Evolutionary conservation across 2,329 filamentous ascomycete genomes (phyloP).

Genomic region (Clonostachys sp.): DNA sequence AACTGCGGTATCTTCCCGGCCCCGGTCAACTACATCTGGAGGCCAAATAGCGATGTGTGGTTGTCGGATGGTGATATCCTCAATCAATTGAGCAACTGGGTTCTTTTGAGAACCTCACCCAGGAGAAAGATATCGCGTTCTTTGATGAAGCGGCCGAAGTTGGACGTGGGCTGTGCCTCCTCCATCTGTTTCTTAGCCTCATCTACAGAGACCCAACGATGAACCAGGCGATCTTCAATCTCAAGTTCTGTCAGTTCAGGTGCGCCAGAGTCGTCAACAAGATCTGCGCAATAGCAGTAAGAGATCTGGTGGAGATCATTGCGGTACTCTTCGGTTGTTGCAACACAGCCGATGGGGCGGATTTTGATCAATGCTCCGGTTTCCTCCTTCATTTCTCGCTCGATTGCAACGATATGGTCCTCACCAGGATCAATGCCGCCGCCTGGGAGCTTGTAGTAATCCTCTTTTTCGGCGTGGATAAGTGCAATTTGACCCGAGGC

Average conservation of each 20-base stretch:
- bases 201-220: not conserved
- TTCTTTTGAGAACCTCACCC: not conserved
- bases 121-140: not conserved
- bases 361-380: constrained; percentile 2
- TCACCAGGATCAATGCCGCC: constrained; percentile 5
- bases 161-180: not conserved
- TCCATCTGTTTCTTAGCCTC: not conserved
- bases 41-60: too few relatives aligned
- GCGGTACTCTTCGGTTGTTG: constrained; percentile 6
- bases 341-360: constrained; percentile 1
- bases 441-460: constrained; percentile 8
- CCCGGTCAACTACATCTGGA: too few relatives aligned
- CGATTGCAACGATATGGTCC: constrained; percentile 1
- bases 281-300: constrained; percentile 5
- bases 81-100: too few relatives aligned
- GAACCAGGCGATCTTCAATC: constrained; percentile 4
- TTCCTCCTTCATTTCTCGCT: constrained; percentile 6
- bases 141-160: not conserved
- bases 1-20: too few relatives aligned
- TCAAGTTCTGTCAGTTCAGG: constrained; percentile 5
- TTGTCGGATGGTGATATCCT: too few relatives aligned
- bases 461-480: constrained; percentile 3
- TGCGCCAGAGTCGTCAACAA: constrained; percentile 4
- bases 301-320: constrained; percentile 5
- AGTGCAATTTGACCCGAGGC: constrained; percentile 1